phyloP scores from a whole-genome alignment of 495 filamentous ascomycete genomes.

The Lepidopterella palustris region DNA sequence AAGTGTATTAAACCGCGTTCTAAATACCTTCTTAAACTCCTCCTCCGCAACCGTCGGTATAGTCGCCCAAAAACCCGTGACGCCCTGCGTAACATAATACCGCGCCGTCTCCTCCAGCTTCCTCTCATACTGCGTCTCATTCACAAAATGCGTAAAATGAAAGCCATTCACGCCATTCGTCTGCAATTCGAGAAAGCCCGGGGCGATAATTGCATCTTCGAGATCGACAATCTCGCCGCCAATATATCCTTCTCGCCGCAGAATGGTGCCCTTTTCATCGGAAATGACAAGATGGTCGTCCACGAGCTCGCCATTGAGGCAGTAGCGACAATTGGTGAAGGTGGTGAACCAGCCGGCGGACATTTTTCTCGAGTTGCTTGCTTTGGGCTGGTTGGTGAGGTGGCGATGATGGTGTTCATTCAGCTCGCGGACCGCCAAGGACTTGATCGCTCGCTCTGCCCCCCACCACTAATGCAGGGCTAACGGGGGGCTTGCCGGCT shows the following conservation, averaged over 20 bases:
- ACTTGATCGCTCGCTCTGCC: neutral
- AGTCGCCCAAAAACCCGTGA: conserved; percentile 39
- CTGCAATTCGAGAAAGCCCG: conserved; percentile 40
- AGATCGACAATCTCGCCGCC: conserved; percentile 38
- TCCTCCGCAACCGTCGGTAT: conserved; percentile 36
- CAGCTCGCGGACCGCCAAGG: neutral
- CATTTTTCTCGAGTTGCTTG: conserved; percentile 19
- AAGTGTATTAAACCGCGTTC: no score
- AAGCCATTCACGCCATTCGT: conserved; percentile 40
- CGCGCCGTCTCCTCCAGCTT: conserved; percentile 32
- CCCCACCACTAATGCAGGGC: neutral
- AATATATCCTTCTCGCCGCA: conserved; percentile 39
- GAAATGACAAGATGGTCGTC: conserved; percentile 35
- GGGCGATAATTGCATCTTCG: conserved; percentile 38
- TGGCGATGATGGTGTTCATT: neutral
- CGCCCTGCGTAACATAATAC: conserved; percentile 37
- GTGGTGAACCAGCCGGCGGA: conserved; percentile 33
- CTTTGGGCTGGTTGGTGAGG: neutral
- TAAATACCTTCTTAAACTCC: conserved; percentile 39
- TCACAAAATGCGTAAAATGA: conserved; percentile 39
- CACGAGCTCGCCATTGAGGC: conserved; percentile 38
- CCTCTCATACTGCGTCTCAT: conserved; percentile 30
- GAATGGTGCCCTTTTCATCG: conserved; percentile 34
- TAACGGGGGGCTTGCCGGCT: neutral
- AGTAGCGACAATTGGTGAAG: conserved; percentile 42